Base-by-base conservation (phyloP, 352 stramenopile species). In the Pythium aphanidermatum region DNA sequence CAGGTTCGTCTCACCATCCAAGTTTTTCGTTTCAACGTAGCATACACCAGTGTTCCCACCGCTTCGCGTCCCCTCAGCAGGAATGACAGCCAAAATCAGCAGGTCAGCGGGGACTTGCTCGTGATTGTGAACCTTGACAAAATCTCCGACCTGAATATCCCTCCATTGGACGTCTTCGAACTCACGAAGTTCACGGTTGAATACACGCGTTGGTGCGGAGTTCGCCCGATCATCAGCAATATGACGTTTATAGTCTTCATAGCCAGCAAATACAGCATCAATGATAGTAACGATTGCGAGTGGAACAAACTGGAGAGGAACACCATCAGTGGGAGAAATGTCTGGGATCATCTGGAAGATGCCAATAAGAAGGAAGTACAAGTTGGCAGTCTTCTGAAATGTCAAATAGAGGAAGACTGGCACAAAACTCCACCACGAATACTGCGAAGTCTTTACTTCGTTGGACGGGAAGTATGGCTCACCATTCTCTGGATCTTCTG, bases 1-100 rank as follows among this genome's bases (percentile, higher is more conserved):
- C 3, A 95, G 44, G 32, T 95, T 95, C 2, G 83, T 93, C 49
- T 95, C 82, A 7, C 83, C 83, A 38, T 95, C 84, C 1, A 95
- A 44, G 29, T 86, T 91, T 64, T 95, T 95, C 4, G 84, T 95
- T 46, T 95, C 83, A 13, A 95, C 81, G 56, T 95, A 94, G 55
- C 83, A 95, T 1, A 91, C 50, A 3, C 83, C 79, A 44, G 74
- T 80, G 41, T 88, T 89, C 5, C 67, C 74, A 10, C 68, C 71
- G 8, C 60, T 75, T 1, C 69, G 67, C 2, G 62, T 69, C 9
- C 70, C 71, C 59, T 90, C 73, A 0, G 72, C 73, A 5, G 74
- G 79, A 27, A 84, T 63, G 3, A 89, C 75, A 11, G 74, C 79
- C 27, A 95, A 62, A 47, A 95, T 83, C 30, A 95, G 63, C 10